Percentiles rank a stretch among this genome's conserved stretches.
Conservation (phyloP, 139 green algal genomes). For the Chlamydomonas schloesseri region DNA sequence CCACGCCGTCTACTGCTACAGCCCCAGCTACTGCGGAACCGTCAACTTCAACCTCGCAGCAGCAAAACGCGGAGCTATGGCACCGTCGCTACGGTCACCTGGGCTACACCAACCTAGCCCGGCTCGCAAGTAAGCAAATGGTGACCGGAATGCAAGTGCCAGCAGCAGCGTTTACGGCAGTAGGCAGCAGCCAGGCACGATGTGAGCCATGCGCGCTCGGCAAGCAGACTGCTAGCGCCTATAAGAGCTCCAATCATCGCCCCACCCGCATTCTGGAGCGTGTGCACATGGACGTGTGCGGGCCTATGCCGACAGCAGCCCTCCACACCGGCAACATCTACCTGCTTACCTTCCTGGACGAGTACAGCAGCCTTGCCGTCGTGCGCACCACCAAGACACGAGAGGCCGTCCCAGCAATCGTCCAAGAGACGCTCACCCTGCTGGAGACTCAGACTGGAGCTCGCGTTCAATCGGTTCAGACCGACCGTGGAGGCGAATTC, state of each 20-base stretch:
- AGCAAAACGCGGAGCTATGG: not conserved
- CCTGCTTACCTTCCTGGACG: constrained; percentile 41
- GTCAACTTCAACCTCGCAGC: not conserved
- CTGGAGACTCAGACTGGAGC: constrained; percentile 8
- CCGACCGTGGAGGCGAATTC: constrained; percentile 34
- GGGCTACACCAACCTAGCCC: not conserved
- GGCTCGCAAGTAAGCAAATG: not conserved
- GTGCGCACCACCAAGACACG: not conserved
- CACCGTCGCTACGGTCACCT: not conserved
- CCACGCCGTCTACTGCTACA: too few species aligned
- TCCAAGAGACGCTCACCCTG: not conserved
- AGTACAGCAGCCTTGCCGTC: not conserved
- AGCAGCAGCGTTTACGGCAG: not conserved
- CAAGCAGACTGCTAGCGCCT: not conserved
- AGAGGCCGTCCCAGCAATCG: not conserved
- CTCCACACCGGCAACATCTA: not conserved
- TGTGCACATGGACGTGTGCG: constrained; percentile 38
- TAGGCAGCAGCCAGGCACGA: not conserved
- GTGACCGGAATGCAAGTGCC: not conserved
- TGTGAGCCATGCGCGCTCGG: not conserved
- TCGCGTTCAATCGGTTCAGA: not conserved
- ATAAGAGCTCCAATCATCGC: not conserved
- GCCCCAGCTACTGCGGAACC: too few species aligned
- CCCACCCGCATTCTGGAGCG: not conserved
- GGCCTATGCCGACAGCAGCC: not conserved